phyloP scores from a whole-genome alignment of 495 filamentous ascomycete genomes.

The Penicillium angulare region DNA sequence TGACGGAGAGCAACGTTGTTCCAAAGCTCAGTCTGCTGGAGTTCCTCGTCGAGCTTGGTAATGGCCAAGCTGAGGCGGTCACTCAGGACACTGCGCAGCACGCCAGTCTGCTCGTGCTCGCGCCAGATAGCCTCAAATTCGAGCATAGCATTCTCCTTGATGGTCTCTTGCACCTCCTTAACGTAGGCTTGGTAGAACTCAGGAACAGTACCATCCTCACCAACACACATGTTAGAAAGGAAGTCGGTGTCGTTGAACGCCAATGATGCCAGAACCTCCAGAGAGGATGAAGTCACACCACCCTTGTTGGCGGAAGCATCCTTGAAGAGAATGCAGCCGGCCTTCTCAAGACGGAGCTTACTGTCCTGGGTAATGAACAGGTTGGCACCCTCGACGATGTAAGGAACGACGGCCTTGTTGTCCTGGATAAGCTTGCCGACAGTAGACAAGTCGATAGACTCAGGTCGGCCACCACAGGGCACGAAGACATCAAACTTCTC shows the following conservation, averaged over 20 bases:
- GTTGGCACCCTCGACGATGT: slow-evolving; percentile 97
- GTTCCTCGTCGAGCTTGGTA: slow-evolving; percentile 89
- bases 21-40: slow-evolving; percentile 92
- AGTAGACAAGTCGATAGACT: slow-evolving; percentile 89
- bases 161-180: slow-evolving; percentile 82
- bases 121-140: slow-evolving; percentile 99
- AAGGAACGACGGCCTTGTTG: slow-evolving; percentile 81
- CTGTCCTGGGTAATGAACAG: slow-evolving; percentile 98
- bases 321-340: slow-evolving; percentile 93
- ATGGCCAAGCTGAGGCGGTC: slow-evolving; percentile 89
- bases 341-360: slow-evolving; percentile 90
- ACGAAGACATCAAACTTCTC: slow-evolving; percentile 85
- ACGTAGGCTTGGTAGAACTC: slow-evolving; percentile 93
- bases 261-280: slow-evolving; percentile 91
- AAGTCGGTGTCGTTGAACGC: slow-evolving; percentile 90
- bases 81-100: slow-evolving; percentile 76
- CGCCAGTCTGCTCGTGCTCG: slow-evolving; percentile 79
- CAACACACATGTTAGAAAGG: slow-evolving; percentile 88
- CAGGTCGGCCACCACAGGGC: slow-evolving; percentile 93
- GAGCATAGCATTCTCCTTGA: slow-evolving; percentile 82
- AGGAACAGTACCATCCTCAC: slow-evolving; percentile 71
- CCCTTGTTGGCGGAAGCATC: slow-evolving; percentile 99
- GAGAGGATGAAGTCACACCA: slow-evolving; percentile 95
- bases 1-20: slow-evolving; percentile 72
- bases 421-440: slow-evolving; percentile 80